Base-by-base conservation (phyloP, 495 filamentous ascomycete species). In the Penicillium waksmanii region DNA sequence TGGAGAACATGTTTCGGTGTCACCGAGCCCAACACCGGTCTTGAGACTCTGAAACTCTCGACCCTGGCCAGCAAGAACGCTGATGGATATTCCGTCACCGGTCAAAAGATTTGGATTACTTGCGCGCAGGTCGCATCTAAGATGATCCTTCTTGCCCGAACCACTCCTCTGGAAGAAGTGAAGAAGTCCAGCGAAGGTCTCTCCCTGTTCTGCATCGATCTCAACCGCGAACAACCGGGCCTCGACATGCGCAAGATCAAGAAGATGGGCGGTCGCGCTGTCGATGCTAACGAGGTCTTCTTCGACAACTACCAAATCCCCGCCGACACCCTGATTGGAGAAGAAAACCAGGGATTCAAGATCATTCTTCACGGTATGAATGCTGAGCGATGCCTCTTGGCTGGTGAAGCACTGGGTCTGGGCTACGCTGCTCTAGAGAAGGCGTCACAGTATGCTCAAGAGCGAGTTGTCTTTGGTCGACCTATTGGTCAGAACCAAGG, bases 271-370 rank as follows among this genome's bases (percentile, higher is more conserved):
- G 88, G 87, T 3, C 77, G 88, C 11, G 88, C 89, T 0, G 82
- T 93, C n/a, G 88, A 91, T 68, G 90, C 89, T 4, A 93, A 93
- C 66, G 88, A 93, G 70, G 86, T 93, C 1, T 94, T 92, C 76
- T 92, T 93, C 69, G 88, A 92, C 64, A 82, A 85, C 57, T 94
- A 90, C 68, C 56, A 65, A 3, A 83, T 92, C 10, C 81, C 85
- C 0, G 79, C 73, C 2, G 78, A 86, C 52, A 73, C 84, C 0
- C 73, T 90, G 3, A 87, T 93, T 44, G 90, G 89, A 2, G 61
- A 82, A 21, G 89, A 92, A 65, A 85, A 84, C 43, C 77, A 89
- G 55, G 90, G 90, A 3, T 93, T 92, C 79, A 85, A 86, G 61
- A 89, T 89, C 57, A 81, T 93, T 40, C 79, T 93, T 6, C 89